Evolutionary conservation across 2,329 filamentous ascomycete species (phyloP).

Genomic region (Fusarium tanahbumbuense): DNA sequence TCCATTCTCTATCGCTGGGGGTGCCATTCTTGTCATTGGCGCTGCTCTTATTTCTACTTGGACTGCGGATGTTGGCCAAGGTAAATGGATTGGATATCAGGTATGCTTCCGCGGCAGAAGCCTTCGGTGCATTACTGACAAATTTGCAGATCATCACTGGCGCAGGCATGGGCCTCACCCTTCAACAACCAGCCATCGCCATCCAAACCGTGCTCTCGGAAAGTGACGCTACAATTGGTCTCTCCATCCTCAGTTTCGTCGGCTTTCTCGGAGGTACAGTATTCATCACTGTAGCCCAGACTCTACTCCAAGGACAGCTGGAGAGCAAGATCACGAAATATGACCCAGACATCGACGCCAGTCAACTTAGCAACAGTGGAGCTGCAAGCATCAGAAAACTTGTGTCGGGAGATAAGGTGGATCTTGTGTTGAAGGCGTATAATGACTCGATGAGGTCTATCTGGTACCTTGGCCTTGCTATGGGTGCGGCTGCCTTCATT

Average conservation of each 20-base stretch:
- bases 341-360: neutral
- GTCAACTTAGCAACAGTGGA: slow-evolving; percentile 10
- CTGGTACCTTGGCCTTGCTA: slow-evolving; percentile 16
- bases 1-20: slow-evolving; percentile 14
- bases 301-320: slow-evolving; percentile 4
- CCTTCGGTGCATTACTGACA: neutral
- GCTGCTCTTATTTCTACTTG: slow-evolving; percentile 13
- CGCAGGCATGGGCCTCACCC: slow-evolving; percentile 8
- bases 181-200: slow-evolving; percentile 21
- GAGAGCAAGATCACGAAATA: neutral
- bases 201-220: slow-evolving; percentile 16
- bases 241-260: slow-evolving; percentile 18
- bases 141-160: neutral
- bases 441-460: slow-evolving; percentile 21
- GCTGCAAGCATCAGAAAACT: neutral
- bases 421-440: slow-evolving; percentile 3
- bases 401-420: slow-evolving; percentile 6
- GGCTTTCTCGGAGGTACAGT: slow-evolving; percentile 19
- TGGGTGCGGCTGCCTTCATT: slow-evolving; percentile 9
- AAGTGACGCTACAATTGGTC: slow-evolving; percentile 4
- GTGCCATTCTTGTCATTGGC: neutral
- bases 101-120: neutral
- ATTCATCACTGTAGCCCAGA: slow-evolving; percentile 22
- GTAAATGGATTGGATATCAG: slow-evolving; percentile 22
- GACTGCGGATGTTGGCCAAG: neutral